Base-by-base conservation (phyloP, 2,329 filamentous ascomycete genomes). In the Colletotrichum lentis region DNA sequence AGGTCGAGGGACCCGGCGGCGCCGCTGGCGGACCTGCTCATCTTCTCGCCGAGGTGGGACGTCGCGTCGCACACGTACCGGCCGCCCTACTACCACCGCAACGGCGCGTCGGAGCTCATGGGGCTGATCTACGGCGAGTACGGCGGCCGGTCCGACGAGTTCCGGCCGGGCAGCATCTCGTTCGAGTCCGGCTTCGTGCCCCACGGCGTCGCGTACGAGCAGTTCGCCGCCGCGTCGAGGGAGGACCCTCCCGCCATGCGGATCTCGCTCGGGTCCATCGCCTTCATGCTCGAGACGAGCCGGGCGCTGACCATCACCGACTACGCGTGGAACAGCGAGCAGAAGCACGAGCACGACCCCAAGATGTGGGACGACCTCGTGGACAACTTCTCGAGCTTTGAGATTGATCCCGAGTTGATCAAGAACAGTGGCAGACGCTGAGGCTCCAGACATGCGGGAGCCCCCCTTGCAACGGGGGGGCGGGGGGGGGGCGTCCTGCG, bases 11-110 rank as follows among this genome's bases (percentile, higher is more conserved):
- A 83, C 55, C 81, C 84, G 0, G 84, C 85, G 10, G 85, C 85
- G 0, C 83, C 87, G 2, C 77, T 88, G 3, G 84, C 84, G 0
- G 90, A 91, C 76, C 91, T 91, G 70, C 83, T 91, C 53, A 86
- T 89, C 76, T 91, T 91, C 76, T 86, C 88, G 0, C 88, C 89
- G 0, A 82, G 88, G 20, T 91, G 89, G 89, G 82, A 88, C 16
- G 86, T 90, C 1, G 83, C 85, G 0, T 84, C 85, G 54, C 83
- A 84, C 66, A 90, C 88, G 0, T 90, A 89, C 78, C 83, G 88
- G 0, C 86, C 87, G 1, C 88, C 89, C 0, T 91, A 88, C 77
- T 91, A 90, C 75, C 88, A 90, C 74, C 82, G 86, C 53, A 88
- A 88, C 74, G 83, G 82, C 46, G 85, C 85, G 37, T 83, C 83